These are phyloP conservation scores for Brettanomyces custersianus DNA, from an alignment of 805 yeast genomes.

Conservation along the genomic window DNA sequence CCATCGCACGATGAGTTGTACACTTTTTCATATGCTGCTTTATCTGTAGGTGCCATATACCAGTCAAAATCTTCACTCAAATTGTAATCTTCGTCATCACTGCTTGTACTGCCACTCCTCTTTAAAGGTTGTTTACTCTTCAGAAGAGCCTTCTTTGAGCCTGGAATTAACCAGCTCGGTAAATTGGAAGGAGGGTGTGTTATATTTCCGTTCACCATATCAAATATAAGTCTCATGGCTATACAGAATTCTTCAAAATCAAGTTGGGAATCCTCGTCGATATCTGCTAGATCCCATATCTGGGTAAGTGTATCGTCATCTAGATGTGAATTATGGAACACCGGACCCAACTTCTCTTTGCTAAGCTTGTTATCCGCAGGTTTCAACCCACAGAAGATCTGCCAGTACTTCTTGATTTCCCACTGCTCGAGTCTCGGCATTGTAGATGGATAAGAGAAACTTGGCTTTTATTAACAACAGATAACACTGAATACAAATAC, in stretches of 20 bases:
- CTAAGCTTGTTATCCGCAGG: conserved; percentile 74
- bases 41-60: conserved; percentile 91
- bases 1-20: conserved; percentile 67
- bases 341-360: conserved; percentile 79
- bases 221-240: conserved; percentile 92
- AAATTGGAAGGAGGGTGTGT: conserved; percentile 56
- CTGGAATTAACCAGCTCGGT: conserved; percentile 92
- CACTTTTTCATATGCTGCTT: conserved; percentile 66
- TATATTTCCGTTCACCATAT: conserved; percentile 64
- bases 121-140: conserved; percentile 76
- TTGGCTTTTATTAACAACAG: not conserved
- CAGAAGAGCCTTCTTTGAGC: conserved; percentile 75
- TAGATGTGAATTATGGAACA: conserved; percentile 82
- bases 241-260: conserved; percentile 98
- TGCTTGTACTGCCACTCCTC: conserved; percentile 19
- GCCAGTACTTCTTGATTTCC: conserved; percentile 98
- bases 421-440: conserved; percentile 78
- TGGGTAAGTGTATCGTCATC: conserved; percentile 67
- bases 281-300: conserved; percentile 89
- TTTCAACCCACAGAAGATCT: conserved; percentile 81
- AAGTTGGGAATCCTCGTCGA: conserved; percentile 82
- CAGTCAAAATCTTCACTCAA: conserved; percentile 75
- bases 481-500: not conserved
- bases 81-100: conserved; percentile 54
- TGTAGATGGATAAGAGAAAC: not conserved